These are phyloP conservation scores for Linnemannia hyalina DNA, from an alignment of 192 early-diverging fungal genomes.

Conservation along the genomic window DNA sequence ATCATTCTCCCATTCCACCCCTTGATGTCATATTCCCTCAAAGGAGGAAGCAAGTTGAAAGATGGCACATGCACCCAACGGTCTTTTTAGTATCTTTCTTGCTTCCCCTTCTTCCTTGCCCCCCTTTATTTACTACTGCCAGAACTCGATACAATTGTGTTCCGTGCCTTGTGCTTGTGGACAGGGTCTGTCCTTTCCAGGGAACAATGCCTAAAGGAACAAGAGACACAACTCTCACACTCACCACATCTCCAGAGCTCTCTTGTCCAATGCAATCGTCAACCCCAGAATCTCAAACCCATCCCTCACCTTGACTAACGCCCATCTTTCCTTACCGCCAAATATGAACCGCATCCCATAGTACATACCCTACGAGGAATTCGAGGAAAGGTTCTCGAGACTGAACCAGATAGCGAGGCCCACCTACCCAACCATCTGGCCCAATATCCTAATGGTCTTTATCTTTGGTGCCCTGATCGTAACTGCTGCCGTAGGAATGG, in stretches of 20 bases:
- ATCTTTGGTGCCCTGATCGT: slow-evolving; percentile 24
- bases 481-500: slow-evolving; percentile 24
- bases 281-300: background rate
- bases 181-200: background rate
- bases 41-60: background rate
- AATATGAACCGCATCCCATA: background rate
- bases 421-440: slow-evolving; percentile 40
- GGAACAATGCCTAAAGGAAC: background rate
- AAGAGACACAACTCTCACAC: background rate
- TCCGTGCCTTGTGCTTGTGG: background rate
- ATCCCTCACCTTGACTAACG: background rate
- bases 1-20: background rate
- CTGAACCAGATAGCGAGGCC: slow-evolving; percentile 37
- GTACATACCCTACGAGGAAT: slow-evolving; percentile 48
- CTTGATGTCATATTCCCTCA: background rate
- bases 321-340: background rate
- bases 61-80: background rate
- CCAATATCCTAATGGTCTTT: slow-evolving; percentile 15
- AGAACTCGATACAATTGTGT: background rate
- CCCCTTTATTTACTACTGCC: background rate
- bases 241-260: background rate
- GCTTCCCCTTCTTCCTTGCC: background rate
- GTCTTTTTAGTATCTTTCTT: background rate
- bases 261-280: background rate
- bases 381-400: slow-evolving; percentile 32